Evolutionary conservation across 2,329 filamentous ascomycete species (phyloP).

Genomic region (Epichloe coenophiala): DNA sequence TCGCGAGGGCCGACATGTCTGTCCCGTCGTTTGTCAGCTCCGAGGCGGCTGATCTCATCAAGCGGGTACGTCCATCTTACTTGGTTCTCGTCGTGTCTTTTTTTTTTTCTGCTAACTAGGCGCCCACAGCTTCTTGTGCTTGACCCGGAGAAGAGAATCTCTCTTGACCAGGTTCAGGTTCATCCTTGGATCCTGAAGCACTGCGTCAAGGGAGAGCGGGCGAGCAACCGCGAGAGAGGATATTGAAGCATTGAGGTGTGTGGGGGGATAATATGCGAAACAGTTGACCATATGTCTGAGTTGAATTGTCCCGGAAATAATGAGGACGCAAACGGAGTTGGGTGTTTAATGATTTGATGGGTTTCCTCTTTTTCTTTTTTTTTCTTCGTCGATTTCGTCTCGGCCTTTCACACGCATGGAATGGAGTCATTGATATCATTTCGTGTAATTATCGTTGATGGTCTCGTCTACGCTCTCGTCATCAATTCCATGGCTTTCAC

Average conservation of each 20-base stretch:
- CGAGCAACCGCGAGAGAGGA: constrained; percentile 34
- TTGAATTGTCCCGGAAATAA: constrained; percentile 2
- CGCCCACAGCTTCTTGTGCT: constrained; percentile 68
- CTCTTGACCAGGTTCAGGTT: constrained; percentile 72
- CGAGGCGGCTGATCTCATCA: constrained; percentile 86
- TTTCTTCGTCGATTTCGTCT: neutral
- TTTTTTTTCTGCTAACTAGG: constrained; percentile 10
- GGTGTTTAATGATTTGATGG: constrained; percentile 4
- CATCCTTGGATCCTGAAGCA: constrained; percentile 98
- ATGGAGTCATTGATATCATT: constrained; percentile 12
- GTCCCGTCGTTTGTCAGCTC: constrained; percentile 81
- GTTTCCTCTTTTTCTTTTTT: neutral
- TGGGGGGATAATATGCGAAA: constrained; percentile 1
- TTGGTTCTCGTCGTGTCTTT: neutral
- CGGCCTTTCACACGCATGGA: constrained; percentile 15
- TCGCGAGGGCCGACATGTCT: constrained; percentile 80
- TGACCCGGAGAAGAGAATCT: constrained; percentile 85
- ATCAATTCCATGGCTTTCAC: neutral
- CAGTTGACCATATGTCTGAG: constrained; percentile 5
- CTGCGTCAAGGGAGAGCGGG: constrained; percentile 54
- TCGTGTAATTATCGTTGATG: constrained; percentile 3
- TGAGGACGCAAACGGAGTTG: constrained; percentile 4
- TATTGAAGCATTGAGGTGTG: constrained; percentile 7
- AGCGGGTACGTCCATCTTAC: constrained; percentile 46
- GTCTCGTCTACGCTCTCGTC: neutral